Base-by-base conservation (phyloP, 176 grass and related monocot genomes). In the Pharus latifolius region DNA sequence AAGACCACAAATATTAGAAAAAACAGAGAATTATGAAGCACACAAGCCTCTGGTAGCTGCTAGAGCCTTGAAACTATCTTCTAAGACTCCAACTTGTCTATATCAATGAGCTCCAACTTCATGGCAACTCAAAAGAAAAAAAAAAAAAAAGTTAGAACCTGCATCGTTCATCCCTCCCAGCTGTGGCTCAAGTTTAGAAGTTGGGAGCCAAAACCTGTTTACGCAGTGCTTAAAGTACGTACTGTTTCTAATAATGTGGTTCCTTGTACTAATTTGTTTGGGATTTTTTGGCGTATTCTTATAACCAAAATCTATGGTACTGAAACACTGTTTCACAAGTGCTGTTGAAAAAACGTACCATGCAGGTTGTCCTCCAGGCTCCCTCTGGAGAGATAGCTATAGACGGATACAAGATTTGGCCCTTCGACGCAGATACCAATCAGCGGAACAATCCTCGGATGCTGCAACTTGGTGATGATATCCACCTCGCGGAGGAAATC, bases 401-500 rank as follows among this genome's bases (percentile, higher is more conserved):
- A 99, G 26, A 94, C 80, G 57, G 87, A 99, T 60, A 99, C 79
- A 54, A 99, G 84, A 58, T 79, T 85, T 63, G 65, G 82, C 47
- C 88, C 82, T 73, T 91, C 87, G 16, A 94, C 72, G 82, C 89
- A 99, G 49, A 99, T 73, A 60, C 95, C 95, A 20, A 88, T 34
- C 15, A 99, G 62, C 43, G 95, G 84, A 56, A 94, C 90, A 24
- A 94, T 88, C 32, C 63, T 18, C 15, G 22, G 56, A 82, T 94
- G 90, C 52, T 82, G 75, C 44, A 99, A 71, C 63, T 94, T 99
- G n/a, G 84, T 88, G 64, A 99, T 82, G 74, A 99, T 99, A 55
- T 94, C 87, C 56, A 94, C 87, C 69, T 99, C 95, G 44, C 75
- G 55, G 79, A 91, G 87, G 71, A 99, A 88, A 80, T 94, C 95